Conservation (phyloP, 257 asterid species). For the Osmanthus fragrans region DNA sequence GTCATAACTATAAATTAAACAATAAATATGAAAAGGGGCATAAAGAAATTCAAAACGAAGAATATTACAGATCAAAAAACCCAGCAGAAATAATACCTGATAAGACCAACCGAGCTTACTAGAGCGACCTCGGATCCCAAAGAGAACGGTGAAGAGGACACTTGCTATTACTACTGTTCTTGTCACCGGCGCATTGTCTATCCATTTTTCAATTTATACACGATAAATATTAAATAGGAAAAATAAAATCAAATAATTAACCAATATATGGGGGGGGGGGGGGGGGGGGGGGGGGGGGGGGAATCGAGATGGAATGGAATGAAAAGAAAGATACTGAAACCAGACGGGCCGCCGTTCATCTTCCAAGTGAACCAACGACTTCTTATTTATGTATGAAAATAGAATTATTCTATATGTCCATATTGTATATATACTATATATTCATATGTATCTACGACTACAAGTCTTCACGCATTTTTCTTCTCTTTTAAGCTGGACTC, state of each 20-base stretch:
- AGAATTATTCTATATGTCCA: not conserved
- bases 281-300: no score
- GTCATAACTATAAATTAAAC: not conserved
- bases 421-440: not conserved
- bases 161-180: constrained; percentile 71
- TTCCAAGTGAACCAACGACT: constrained; percentile 59
- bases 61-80: not conserved
- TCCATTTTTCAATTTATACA: not conserved
- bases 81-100: constrained; percentile 49
- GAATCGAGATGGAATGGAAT: not conserved
- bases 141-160: constrained; percentile 77
- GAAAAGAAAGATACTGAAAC: constrained; percentile 70
- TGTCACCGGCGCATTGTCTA: constrained; percentile 93
- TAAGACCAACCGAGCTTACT: constrained; percentile 75
- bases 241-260: not conserved
- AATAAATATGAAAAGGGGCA: not conserved
- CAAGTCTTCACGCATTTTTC: not conserved
- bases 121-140: constrained; percentile 90
- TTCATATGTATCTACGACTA: not conserved
- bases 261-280: no score
- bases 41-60: not conserved
- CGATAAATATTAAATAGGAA: not conserved
- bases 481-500: not conserved
- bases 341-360: constrained; percentile 99
- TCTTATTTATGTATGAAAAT: not conserved